Evolutionary conservation across 257 asterid genomes (phyloP).

Genomic region (Solanum chiquidenum): DNA sequence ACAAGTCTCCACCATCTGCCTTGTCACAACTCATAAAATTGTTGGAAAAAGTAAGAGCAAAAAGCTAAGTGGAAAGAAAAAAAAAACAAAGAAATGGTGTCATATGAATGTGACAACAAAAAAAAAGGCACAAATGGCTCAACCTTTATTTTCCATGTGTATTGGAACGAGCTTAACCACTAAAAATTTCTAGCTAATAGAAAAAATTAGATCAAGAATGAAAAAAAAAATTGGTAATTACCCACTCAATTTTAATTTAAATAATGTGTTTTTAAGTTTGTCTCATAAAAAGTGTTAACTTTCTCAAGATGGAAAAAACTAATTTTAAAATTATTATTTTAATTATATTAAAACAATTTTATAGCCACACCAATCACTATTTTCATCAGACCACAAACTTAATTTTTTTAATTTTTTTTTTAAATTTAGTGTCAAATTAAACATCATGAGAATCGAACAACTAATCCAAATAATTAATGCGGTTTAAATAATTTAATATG

Average conservation of each 20-base stretch:
- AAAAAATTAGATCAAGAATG: neutral
- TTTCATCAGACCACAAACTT: too few relatives aligned
- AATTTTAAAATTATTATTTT: too few relatives aligned
- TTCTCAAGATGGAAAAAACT: neutral
- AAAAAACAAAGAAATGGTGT: neutral
- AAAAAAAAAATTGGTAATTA: neutral
- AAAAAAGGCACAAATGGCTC: neutral
- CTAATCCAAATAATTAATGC: too few relatives aligned
- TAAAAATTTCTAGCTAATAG: neutral
- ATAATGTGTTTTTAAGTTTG: neutral
- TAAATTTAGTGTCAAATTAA: too few relatives aligned
- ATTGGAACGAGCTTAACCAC: neutral
- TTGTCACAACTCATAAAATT: neutral
- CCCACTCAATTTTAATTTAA: too few relatives aligned
- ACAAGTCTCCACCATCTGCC: neutral
- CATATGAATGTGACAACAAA: neutral
- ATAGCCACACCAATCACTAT: too few relatives aligned
- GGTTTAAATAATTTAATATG: too few relatives aligned
- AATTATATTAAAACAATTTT: too few relatives aligned
- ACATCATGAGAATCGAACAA: neutral
- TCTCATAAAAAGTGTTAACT: neutral
- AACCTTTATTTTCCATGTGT: neutral
- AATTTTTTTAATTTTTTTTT: fast-evolving
- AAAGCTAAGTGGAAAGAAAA: neutral
- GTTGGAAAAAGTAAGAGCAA: neutral